Percentiles rank a stretch among this genome's conserved stretches.
These are phyloP conservation scores for Chytriomyces sp. DNA, from an alignment of 192 early-diverging fungal genomes.

Conservation along the genomic window DNA sequence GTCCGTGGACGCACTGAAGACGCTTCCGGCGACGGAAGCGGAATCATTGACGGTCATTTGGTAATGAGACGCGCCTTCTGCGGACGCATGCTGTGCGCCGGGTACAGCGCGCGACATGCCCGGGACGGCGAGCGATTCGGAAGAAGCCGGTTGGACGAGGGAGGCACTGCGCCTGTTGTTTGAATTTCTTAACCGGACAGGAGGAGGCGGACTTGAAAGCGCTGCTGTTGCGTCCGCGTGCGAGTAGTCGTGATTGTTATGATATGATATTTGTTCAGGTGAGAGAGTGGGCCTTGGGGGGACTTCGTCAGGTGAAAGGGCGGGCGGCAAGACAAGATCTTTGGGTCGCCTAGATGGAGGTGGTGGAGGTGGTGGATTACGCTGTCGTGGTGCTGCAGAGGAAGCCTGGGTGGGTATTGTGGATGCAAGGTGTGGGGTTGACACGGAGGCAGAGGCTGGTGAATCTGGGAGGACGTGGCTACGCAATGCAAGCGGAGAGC, in stretches of 20 bases:
- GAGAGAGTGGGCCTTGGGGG: neutral
- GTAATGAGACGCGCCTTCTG: neutral
- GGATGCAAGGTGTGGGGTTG: neutral
- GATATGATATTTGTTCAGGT: neutral
- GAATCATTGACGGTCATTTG: neutral
- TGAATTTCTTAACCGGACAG: neutral
- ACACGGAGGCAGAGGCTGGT: neutral
- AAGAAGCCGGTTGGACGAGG: neutral
- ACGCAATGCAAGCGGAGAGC: too few species aligned
- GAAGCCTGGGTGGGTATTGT: neutral
- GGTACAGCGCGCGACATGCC: neutral
- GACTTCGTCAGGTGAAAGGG: neutral
- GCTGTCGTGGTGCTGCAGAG: neutral
- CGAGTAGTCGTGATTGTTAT: neutral
- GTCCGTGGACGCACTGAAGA: neutral
- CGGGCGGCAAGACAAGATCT: too few species aligned
- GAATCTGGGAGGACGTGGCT: neutral
- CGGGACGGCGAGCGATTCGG: neutral
- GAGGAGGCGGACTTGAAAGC: too few species aligned
- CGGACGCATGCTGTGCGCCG: neutral
- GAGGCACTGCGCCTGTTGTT: neutral
- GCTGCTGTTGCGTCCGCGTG: neutral
- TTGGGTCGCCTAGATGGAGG: neutral
- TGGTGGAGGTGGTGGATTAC: slow-evolving; percentile 8
- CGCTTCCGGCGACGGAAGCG: neutral